Percentiles rank a stretch among this genome's conserved stretches.
These are phyloP conservation scores for Eurotiales sp. DNA, from an alignment of 2,329 filamentous ascomycete genomes.

Conservation along the genomic window DNA sequence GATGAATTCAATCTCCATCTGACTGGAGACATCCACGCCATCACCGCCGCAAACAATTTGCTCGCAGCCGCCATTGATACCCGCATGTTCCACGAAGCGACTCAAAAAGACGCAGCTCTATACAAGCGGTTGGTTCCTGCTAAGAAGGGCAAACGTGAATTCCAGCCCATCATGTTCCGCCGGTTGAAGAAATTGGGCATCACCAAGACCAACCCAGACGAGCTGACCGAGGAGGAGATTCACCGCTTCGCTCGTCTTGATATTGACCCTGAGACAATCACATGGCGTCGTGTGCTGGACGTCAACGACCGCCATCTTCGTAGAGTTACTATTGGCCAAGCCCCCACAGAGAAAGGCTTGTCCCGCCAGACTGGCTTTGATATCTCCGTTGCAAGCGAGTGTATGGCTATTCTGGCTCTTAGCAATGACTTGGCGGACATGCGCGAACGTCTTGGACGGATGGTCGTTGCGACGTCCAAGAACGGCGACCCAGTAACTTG, in stretches of 20 bases:
- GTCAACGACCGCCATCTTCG: constrained; percentile 95
- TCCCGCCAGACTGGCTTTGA: constrained; percentile 90
- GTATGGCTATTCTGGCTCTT: constrained; percentile 95
- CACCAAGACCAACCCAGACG: constrained; percentile 86
- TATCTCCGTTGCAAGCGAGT: constrained; percentile 95
- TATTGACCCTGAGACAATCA: constrained; percentile 95
- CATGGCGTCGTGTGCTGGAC: constrained; percentile 92
- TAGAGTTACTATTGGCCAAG: constrained; percentile 82
- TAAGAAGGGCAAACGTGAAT: constrained; percentile 85
- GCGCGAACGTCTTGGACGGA: constrained; percentile 86
- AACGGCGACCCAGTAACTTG: constrained; percentile 88
- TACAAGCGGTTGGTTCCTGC: constrained; percentile 82
- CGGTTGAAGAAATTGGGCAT: constrained; percentile 95
- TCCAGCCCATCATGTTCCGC: constrained; percentile 86
- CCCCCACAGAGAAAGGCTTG: constrained; percentile 84
- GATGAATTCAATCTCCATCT: constrained; percentile 98
- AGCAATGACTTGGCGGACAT: constrained; percentile 84
- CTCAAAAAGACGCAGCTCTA: constrained; percentile 83
- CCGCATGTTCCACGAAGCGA: constrained; percentile 95
- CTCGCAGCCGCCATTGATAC: constrained; percentile 95
- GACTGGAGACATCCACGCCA: constrained; percentile 96
- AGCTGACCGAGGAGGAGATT: constrained; percentile 87
- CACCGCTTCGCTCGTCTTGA: constrained; percentile 85
- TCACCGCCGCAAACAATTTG: constrained; percentile 94
- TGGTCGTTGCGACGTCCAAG: constrained; percentile 89